phyloP scores from a whole-genome alignment of 129 eudicot genomes.

The Solidago caesia region DNA sequence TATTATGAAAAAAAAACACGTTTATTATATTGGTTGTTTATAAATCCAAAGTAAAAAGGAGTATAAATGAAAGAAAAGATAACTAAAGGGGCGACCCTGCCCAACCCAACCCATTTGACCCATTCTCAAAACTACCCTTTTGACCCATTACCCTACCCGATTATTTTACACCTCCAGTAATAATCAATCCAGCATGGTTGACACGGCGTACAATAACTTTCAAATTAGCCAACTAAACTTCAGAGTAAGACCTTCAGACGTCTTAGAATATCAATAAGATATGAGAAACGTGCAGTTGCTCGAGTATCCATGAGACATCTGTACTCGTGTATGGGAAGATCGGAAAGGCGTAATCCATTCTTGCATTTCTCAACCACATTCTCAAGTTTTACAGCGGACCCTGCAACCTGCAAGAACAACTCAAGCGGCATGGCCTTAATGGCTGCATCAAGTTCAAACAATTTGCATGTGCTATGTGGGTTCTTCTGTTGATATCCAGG shows the following conservation, averaged over 20 bases:
- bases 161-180: no score
- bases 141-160: no score
- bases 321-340: conserved; percentile 69
- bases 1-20: no score
- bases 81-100: no score
- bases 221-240: background rate
- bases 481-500: conserved; percentile 47
- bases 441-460: conserved; percentile 57
- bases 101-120: no score
- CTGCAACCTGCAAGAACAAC: conserved; percentile 79
- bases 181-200: no score
- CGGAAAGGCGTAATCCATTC: conserved; percentile 68
- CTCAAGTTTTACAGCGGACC: conserved; percentile 61
- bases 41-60: no score
- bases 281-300: conserved; percentile 71
- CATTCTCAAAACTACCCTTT: no score
- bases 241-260: conserved; percentile 66
- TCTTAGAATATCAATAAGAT: conserved; percentile 64
- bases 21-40: no score
- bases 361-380: conserved; percentile 72
- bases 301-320: conserved; percentile 64
- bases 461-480: conserved; percentile 67
- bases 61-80: no score
- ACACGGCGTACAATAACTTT: no score
- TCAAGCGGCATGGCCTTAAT: conserved; percentile 88